Evolutionary conservation across 2,329 filamentous ascomycete genomes (phyloP).

Genomic region (Cladosporium sp.): DNA sequence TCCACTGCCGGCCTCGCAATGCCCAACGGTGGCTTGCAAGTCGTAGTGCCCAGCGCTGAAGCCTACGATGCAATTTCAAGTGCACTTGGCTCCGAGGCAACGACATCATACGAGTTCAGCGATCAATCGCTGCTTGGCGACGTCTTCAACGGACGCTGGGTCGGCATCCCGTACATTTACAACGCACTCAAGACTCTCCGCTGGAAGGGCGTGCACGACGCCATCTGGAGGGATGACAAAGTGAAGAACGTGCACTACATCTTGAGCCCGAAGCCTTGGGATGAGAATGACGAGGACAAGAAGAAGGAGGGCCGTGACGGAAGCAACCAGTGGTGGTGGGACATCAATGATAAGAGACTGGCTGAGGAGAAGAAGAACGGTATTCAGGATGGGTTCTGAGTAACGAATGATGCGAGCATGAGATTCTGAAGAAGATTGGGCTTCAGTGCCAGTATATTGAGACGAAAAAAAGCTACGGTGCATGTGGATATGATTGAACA

Average conservation of each 20-base stretch:
- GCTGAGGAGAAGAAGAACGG: constrained; percentile 50
- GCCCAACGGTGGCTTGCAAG: constrained; percentile 63
- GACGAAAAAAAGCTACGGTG: background rate
- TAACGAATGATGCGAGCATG: constrained; percentile 1
- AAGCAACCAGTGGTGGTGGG: constrained; percentile 61
- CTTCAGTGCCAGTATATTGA: background rate
- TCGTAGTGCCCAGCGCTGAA: constrained; percentile 59
- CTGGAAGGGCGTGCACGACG: constrained; percentile 57
- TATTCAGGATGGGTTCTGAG: constrained; percentile 55
- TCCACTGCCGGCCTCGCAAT: constrained; percentile 56
- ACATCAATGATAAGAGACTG: constrained; percentile 52
- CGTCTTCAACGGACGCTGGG: constrained; percentile 60
- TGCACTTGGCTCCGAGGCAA: constrained; percentile 49
- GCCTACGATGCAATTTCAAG: constrained; percentile 56
- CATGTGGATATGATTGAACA: background rate
- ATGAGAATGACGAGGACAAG: constrained; percentile 50
- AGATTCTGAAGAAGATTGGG: background rate
- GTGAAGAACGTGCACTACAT: constrained; percentile 67
- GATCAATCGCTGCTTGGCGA: constrained; percentile 63
- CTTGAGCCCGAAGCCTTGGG: constrained; percentile 64
- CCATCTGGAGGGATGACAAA: constrained; percentile 61
- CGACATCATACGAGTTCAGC: constrained; percentile 59
- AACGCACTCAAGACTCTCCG: constrained; percentile 64
- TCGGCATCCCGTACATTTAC: constrained; percentile 61
- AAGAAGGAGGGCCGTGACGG: constrained; percentile 47